Percentiles rank a stretch among this genome's conserved stretches.
These are phyloP conservation scores for Pichia deserticola DNA, from an alignment of 805 yeast species.

Conservation along the genomic window DNA sequence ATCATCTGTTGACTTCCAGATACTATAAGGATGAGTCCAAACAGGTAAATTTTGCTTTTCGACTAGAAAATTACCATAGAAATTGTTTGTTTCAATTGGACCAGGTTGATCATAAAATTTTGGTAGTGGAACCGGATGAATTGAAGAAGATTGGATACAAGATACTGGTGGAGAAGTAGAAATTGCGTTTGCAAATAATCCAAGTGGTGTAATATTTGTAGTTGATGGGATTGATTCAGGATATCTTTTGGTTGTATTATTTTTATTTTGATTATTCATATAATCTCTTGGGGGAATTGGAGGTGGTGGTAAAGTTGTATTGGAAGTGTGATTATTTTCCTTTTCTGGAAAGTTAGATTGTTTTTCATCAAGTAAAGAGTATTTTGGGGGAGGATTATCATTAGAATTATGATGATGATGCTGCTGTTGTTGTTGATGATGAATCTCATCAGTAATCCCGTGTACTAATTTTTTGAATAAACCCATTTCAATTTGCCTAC, in stretches of 20 bases:
- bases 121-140: slow-evolving; percentile 62
- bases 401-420: neutral
- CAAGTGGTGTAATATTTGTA: neutral
- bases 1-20: slow-evolving; percentile 48
- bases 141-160: slow-evolving; percentile 39
- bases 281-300: slow-evolving; percentile 23
- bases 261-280: neutral
- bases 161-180: slow-evolving; percentile 16
- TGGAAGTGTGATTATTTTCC: too few species aligned
- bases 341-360: too few species aligned
- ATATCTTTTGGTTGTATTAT: neutral
- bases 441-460: slow-evolving; percentile 7
- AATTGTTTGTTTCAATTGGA: slow-evolving; percentile 64
- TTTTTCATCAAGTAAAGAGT: too few species aligned
- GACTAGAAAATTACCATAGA: slow-evolving; percentile 64
- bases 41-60: slow-evolving; percentile 61
- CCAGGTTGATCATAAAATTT: slow-evolving; percentile 39
- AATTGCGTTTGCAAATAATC: slow-evolving; percentile 19
- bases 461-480: slow-evolving; percentile 14
- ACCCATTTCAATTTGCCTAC: slow-evolving; percentile 13
- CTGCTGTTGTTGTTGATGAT: neutral
- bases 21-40: slow-evolving; percentile 78
- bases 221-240: neutral
- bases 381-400: neutral
- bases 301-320: slow-evolving; percentile 11